Evolutionary conservation across 1,139 yeast species (phyloP), one percentile per base, ranked within the genome.

Genomic region (Scheffersomyces titani): DNA sequence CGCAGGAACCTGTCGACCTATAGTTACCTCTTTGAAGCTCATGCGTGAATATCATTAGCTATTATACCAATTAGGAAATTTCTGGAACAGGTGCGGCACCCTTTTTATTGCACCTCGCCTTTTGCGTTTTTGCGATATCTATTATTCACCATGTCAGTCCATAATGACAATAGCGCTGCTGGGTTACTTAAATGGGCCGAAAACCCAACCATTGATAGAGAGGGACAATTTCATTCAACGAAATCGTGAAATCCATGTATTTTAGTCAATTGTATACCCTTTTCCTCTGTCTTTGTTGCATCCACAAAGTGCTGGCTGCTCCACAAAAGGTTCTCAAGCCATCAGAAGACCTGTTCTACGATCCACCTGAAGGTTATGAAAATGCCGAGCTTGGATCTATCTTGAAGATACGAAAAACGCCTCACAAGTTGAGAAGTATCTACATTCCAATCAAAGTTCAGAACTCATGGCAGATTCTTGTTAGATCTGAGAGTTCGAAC

Each of bases 401-500:
- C 5, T 65, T 75, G 54, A 67, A 63, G 51, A 52, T 56, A 47
- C 65, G 79, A 57, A 56, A 62, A 46, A 59, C 72, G 19, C 75
- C 75, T 1, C 52, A 55, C 21, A 60, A 56, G 36, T 57, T 73
- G 47, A 55, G 65, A 46, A 59, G 64, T 51, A 16, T 64, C 19
- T 57, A 58, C 47, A 52, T 63, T 30, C 61, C 65, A 16, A 52
- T 59, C 20, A 52, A 61, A 19, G 67, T 59, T 11, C 54, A 68
- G 44, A 63, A 63, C 50, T 59, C 72, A 5, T 74, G 75, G 72
- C 80, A 76, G 60, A 59, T 73, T 36, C 59, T 75, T 56, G 70
- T 74, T 1, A 65, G 79, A 54, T 70, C 79, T n/a, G 65, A 70
- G 44, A 78, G 76, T 57, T 59, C 73, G 2, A 62, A 63, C 47